A percentile compares a stretch with the other conserved stretches of the same genome.
phyloP scores from a whole-genome alignment of 495 filamentous ascomycete genomes.

The Penicillium simplicissimum region DNA sequence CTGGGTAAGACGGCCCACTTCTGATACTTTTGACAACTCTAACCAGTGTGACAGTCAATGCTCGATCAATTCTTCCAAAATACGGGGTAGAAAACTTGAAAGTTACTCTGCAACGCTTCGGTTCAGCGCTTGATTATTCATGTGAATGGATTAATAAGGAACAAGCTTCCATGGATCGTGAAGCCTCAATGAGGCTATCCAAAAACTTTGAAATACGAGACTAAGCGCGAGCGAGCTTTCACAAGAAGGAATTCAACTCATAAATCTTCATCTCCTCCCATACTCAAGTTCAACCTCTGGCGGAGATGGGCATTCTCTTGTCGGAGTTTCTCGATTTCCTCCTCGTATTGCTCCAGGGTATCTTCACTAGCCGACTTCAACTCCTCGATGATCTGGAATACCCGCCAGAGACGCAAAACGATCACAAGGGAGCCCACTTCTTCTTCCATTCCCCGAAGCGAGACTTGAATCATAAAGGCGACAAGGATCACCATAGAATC shows the following conservation, averaged over 20 bases:
- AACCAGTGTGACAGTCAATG: constrained; percentile 4
- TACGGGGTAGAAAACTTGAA: not conserved
- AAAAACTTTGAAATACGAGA: not conserved
- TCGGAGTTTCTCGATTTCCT: constrained; percentile 45
- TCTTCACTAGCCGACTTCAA: constrained; percentile 59
- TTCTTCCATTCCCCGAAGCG: constrained; percentile 56
- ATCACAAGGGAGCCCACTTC: constrained; percentile 64
- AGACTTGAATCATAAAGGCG: constrained; percentile 59
- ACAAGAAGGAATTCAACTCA: not conserved
- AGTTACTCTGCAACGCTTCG: not conserved
- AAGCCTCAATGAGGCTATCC: not conserved
- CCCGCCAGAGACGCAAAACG: constrained; percentile 64
- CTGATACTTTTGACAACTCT: not conserved
- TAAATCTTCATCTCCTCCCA: not conserved
- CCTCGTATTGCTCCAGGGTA: constrained; percentile 47
- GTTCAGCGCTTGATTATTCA: not conserved
- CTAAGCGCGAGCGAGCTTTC: not conserved
- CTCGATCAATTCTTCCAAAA: constrained; percentile 15
- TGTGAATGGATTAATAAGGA: not conserved
- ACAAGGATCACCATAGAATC: constrained; percentile 63
- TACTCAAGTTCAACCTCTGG: constrained; percentile 28
- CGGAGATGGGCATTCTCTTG: constrained; percentile 48
- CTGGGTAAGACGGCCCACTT: constrained; percentile 32
- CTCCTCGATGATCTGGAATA: constrained; percentile 69
- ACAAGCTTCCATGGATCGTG: not conserved